A percentile compares a stretch with the other conserved stretches of the same genome.
Conservation (phyloP, 495 filamentous ascomycete species). For the Clavariopsis aquatica region DNA sequence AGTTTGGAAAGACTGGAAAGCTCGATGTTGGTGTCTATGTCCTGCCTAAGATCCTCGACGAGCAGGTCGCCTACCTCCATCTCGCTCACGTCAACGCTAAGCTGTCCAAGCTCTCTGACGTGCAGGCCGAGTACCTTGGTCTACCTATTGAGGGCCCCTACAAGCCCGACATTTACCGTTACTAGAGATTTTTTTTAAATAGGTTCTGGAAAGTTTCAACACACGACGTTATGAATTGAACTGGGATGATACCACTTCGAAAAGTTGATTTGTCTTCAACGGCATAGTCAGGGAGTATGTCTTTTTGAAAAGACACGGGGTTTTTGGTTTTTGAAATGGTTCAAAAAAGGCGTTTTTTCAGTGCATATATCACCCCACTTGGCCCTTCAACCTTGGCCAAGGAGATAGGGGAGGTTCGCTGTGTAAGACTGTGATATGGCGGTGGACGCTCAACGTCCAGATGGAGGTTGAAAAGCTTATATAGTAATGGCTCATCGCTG, state of each 20-base stretch:
- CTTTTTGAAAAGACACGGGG: conserved; percentile 7
- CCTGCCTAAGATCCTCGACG: conserved; percentile 96
- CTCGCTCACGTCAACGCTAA: conserved; percentile 93
- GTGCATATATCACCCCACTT: conserved; percentile 15
- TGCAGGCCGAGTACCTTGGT: conserved; percentile 93
- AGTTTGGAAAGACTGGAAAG: conserved; percentile 90
- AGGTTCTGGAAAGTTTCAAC: conserved; percentile 39
- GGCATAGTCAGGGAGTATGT: conserved; percentile 42
- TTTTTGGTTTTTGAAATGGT: conserved; percentile 8
- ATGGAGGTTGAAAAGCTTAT: not conserved
- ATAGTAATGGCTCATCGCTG: conserved; percentile 17
- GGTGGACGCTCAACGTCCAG: not conserved
- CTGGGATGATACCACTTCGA: conserved; percentile 50
- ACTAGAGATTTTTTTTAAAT: conserved; percentile 45
- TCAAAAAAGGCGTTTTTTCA: conserved; percentile 24
- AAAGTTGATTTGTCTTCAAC: conserved; percentile 51
- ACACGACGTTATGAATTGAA: conserved; percentile 47
- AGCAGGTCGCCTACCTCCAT: conserved; percentile 95
- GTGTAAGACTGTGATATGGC: not conserved
- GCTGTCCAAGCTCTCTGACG: conserved; percentile 76
- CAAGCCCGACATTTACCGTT: conserved; percentile 77
- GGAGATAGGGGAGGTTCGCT: conserved; percentile 3
- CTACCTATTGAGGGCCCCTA: conserved; percentile 81
- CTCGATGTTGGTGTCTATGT: conserved; percentile 92
- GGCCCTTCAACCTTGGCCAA: conserved; percentile 36